Evolutionary conservation across 2,329 filamentous ascomycete species (phyloP), one percentile per base, ranked within the genome.

Genomic region (Fusarium algeriense): DNA sequence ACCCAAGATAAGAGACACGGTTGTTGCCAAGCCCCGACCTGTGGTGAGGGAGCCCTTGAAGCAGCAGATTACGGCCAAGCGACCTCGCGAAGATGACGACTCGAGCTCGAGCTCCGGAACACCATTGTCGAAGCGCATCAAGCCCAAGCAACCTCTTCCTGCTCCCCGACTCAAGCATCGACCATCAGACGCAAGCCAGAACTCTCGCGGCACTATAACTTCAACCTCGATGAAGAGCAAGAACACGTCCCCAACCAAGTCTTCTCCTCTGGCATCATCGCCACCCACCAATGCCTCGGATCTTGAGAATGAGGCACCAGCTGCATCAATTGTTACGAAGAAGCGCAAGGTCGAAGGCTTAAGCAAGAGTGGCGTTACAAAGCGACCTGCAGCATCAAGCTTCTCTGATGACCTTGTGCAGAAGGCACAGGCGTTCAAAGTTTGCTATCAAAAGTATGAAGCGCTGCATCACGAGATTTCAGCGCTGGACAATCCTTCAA

Each of bases 201-300:
- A 83, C 63, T 85, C 85, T 20, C 83, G 85, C 43, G 80, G 80
- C 34, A 76, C 70, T 3, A 67, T 65, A 17, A 73, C 66, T 12
- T 82, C 81, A 3, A 83, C 85, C 9, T 84, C 84, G 2, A 78
- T 81, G 49, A 86, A 84, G 77, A 82, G 80, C 76, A 88, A 88
- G 78, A 81, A 85, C 67, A 90, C 85, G 1, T 90, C 88, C 10
- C 88, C 88, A 1, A 83, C 83, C 54, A 91, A 91, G 77, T 91
- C 89, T 5, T 91, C 89, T 13, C 89, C 89, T 7, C 81, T 91
- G 20, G 89, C 89, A n/a, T 89, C 88, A 3, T 91, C 89, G 10
- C 88, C 89, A 15, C 89, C 89, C 0, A 90, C 89, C 11, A 91
- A 91, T 69, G 89, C 88, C 2, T 90, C 89, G 2, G 89, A 91